Percentiles rank a stretch among this genome's conserved stretches.
These are phyloP conservation scores for Fusarium acutatum DNA, from an alignment of 2,329 filamentous ascomycete genomes.

Conservation along the genomic window DNA sequence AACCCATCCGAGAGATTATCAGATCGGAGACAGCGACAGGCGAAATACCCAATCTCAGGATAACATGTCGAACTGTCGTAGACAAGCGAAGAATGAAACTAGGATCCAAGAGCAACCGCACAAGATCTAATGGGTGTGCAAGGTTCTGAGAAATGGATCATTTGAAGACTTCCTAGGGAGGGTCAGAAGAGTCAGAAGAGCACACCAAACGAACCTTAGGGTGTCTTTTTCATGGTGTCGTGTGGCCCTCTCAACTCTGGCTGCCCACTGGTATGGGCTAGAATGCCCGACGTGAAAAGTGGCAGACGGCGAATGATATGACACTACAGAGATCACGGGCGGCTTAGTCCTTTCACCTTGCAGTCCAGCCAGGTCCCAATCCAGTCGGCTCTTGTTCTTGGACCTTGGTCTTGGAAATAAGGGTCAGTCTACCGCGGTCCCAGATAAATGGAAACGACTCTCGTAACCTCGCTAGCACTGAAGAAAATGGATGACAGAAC, in stretches of 20 bases:
- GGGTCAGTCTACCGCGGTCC: constrained; percentile 23
- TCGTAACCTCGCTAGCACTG: constrained; percentile 23
- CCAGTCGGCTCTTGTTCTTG: constrained; percentile 6
- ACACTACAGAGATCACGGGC: constrained; percentile 33
- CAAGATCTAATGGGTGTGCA: constrained; percentile 24
- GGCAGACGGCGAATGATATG: constrained; percentile 29
- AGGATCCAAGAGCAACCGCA: constrained; percentile 14
- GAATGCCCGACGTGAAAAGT: constrained; percentile 14
- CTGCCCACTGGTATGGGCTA: constrained; percentile 31
- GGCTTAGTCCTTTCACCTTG: constrained; percentile 15
- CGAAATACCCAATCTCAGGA: constrained; percentile 29
- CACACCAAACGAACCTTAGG: constrained; percentile 31
- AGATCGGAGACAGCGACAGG: constrained; percentile 1
- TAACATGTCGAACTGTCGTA: constrained; percentile 11
- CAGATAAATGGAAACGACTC: constrained; percentile 23
- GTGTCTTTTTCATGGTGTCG: constrained; percentile 24
- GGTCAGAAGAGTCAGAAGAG: constrained; percentile 39
- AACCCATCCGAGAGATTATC: constrained; percentile 6
- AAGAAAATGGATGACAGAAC: constrained; percentile 28
- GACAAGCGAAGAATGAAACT: constrained; percentile 30
- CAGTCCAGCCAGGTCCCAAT: constrained; percentile 7
- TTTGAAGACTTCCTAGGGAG: constrained; percentile 8
- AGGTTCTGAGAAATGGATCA: constrained; percentile 23
- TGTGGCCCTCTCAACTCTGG: constrained; percentile 34
- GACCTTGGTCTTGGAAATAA: constrained; percentile 5